Conservation (phyloP, 371 early-diverging fungal species). For the Mucor irregularis region DNA sequence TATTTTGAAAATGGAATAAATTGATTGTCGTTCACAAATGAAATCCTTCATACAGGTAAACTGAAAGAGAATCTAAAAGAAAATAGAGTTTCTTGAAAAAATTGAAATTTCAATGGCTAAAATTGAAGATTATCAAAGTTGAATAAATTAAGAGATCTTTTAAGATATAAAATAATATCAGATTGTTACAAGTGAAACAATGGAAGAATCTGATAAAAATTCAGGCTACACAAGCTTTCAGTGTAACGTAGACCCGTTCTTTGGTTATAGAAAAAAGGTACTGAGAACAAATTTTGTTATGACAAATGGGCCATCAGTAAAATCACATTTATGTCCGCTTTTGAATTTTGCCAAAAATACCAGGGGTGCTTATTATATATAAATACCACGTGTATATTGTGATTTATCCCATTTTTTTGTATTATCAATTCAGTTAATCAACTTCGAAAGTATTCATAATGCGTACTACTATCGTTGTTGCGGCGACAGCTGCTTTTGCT, state of each 20-base stretch:
- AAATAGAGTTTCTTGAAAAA: not conserved
- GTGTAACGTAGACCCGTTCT: not conserved
- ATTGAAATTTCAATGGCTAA: not conserved
- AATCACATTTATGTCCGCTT: slow-evolving; percentile 3
- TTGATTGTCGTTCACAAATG: no score
- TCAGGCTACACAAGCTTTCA: not conserved
- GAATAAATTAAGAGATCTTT: no score
- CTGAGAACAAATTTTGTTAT: slow-evolving; percentile 9
- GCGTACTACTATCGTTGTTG: slow-evolving; percentile 7
- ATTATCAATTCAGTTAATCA: not conserved
- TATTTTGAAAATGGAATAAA: no score
- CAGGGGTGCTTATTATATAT: not conserved
- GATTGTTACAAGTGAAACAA: slow-evolving; percentile 11
- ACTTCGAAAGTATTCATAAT: slow-evolving; percentile 6
- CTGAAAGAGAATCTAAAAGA: not conserved
- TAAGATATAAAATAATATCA: not conserved
- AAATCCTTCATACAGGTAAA: no score
- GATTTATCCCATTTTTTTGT: not conserved
- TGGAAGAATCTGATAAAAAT: slow-evolving; percentile 9
- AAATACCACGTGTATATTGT: not conserved
- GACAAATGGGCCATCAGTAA: not conserved
- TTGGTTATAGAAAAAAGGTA: not conserved
- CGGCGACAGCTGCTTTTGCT: slow-evolving; percentile 11
- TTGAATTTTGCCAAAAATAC: not conserved
- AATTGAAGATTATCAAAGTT: no score